Base-by-base conservation (phyloP, 2,329 filamentous ascomycete genomes). In the Microsporum canis region DNA sequence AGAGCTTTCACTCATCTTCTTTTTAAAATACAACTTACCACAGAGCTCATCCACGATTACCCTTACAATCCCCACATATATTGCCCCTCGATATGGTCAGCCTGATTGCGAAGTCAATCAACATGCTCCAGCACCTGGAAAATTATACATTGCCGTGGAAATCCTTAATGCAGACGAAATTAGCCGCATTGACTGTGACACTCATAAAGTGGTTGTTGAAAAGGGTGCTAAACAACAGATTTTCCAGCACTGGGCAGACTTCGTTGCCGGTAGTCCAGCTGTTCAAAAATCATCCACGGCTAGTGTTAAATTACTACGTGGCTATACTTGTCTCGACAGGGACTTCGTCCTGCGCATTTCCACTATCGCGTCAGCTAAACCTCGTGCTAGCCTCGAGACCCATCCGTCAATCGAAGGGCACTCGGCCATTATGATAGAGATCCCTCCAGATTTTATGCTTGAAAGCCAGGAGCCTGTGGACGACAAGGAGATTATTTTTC, bases 401-500 rank as follows among this genome's bases (percentile, higher is more conserved):
- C 41, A 45, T 45, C 41, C 41, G 5, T 59, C 38, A 17, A 57
- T 62, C n/a, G 49, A 57, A n/a, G 47, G 57, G 17, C 61, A 62
- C 34, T 39, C 39, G 10, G 61, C 61, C 3, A 38, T 60, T n/a
- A 62, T 60, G 61, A 27, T 58, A 6, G 59, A 57, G 2, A 14
- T 62, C 17, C 57, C 59, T 17, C 57, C 61, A 1, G 59, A 57
- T 33, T 62, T 62, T 17, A 57, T 57, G 17, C 47, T 62, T 29
- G 47, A 57, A 2, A 49, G 5, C 51, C 55, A 56, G 17, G 29
- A 39, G 14, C 49, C 61, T 12, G 34, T 38, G 3, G 4, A 55
- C 14, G 8, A 55, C 3, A 55, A n/a, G 29, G 61, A 63, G 36
- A 58, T 63, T 3, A 55, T 63, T 36, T 63, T 63, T 29, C 43